These are phyloP conservation scores for Pseudogymnoascus pannorum DNA, from an alignment of 2,329 filamentous ascomycete genomes.

Conservation along the genomic window DNA sequence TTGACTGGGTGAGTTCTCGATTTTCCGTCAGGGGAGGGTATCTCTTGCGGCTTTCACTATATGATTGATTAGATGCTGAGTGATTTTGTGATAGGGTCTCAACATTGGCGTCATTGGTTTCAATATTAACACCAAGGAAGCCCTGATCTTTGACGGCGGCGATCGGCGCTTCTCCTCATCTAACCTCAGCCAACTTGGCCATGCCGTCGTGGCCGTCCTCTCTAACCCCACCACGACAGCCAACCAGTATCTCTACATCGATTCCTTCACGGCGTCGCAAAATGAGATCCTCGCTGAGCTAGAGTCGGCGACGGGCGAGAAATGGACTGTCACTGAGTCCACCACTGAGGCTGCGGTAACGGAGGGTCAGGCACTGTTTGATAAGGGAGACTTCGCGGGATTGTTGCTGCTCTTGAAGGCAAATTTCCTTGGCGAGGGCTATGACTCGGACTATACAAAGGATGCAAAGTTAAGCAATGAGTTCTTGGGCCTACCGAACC, in stretches of 20 bases:
- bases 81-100: constrained; percentile 16
- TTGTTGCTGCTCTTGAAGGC: constrained; percentile 14
- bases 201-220: constrained; percentile 29
- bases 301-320: constrained; percentile 24
- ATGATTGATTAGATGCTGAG: neutral
- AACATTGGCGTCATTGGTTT: constrained; percentile 28
- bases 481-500: constrained; percentile 13
- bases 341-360: constrained; percentile 14
- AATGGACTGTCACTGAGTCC: constrained; percentile 21
- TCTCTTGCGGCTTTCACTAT: constrained; percentile 15
- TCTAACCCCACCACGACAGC: constrained; percentile 28
- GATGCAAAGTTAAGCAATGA: constrained; percentile 14
- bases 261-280: constrained; percentile 29
- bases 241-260: constrained; percentile 28
- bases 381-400: constrained; percentile 15
- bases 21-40: constrained; percentile 13
- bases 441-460: constrained; percentile 12
- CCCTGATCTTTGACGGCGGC: constrained; percentile 26
- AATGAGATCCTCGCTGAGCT: constrained; percentile 27
- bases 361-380: constrained; percentile 16
- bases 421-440: constrained; percentile 12
- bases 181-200: constrained; percentile 26
- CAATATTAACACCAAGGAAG: constrained; percentile 26
- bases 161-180: constrained; percentile 19
- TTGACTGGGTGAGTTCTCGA: constrained; percentile 18